Base-by-base conservation (phyloP, 306 rosid species). In the Heteromeles arbutifolia region DNA sequence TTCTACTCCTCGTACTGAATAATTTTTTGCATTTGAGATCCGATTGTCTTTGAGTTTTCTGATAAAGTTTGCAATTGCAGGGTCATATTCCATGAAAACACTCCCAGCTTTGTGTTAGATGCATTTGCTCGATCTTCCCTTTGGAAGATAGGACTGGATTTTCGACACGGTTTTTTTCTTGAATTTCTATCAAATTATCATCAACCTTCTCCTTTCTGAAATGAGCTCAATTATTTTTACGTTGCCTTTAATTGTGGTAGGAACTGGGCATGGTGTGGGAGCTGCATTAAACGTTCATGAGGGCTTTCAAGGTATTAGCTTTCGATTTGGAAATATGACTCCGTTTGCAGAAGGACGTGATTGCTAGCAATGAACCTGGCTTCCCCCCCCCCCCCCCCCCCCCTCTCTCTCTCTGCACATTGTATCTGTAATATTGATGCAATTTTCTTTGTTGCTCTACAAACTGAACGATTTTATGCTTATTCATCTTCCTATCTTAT, bases 251-350 rank as follows among this genome's bases (percentile, higher is more conserved):
- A 54, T 2, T 69, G 45, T 70, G 13, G 72, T 68, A 95, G 97
- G 99, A 77, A 95, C 97, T 74, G 99, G 97, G 77, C 97, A 92
- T 65, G 97, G 99, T 61, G 99, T 95, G 43, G 99, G 99, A 78
- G 96, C 99, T 79, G 97, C 99, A 69, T 67, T 95, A 79, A 95
- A 92, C 82, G 98, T 95, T 82, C 98, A 95, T 24, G 98, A 95
- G 81, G 97, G 98, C 9, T 97, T 97, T 80, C 98, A 92, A 84
- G 86, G 98, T 73, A 90, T 95, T 70, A 95, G 98, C 78, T 86
- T 77, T 78, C 91, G 97, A 58, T 95, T 41, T 80, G 97, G 97
- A 84, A 95, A 95, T 86, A 85, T 72, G 81, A 92, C 92, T 64
- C 80, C 97, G 80, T 87, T 87, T 95, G 31, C 85, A 87, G 72